These are phyloP conservation scores for Penicillium sp. DNA, from an alignment of 2,329 filamentous ascomycete genomes.

Conservation along the genomic window DNA sequence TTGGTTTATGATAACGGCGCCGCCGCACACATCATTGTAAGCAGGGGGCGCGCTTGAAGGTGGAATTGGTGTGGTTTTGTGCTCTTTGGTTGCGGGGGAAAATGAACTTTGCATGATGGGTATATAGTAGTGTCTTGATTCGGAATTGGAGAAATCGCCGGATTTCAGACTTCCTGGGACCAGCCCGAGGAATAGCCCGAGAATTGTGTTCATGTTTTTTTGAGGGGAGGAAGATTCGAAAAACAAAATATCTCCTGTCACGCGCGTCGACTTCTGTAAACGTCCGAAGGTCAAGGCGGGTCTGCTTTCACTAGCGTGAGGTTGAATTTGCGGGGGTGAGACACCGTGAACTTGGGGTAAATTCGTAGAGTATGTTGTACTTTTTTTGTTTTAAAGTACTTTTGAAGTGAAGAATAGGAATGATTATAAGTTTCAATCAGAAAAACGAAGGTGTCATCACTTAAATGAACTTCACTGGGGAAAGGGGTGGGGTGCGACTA, in stretches of 20 bases:
- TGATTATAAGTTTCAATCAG: not conserved
- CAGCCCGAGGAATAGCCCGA: not conserved
- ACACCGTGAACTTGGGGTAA: not conserved
- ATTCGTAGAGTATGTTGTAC: not conserved
- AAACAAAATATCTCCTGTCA: not conserved
- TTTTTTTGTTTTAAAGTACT: not conserved
- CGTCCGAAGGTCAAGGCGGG: not conserved
- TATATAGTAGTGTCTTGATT: not conserved
- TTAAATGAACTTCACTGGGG: not conserved
- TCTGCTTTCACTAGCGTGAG: conserved; percentile 1
- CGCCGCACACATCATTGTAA: conserved; percentile 30
- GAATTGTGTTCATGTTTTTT: not conserved
- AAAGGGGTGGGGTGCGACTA: not conserved
- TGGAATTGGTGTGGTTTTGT: not conserved
- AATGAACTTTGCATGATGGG: not conserved
- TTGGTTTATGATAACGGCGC: conserved; percentile 26
- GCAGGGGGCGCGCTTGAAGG: conserved; percentile 2
- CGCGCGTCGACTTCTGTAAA: not conserved
- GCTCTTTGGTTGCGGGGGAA: not conserved
- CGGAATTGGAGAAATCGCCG: not conserved
- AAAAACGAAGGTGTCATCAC: not conserved
- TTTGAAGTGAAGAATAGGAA: not conserved
- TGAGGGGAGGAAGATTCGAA: not conserved
- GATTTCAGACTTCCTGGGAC: not conserved
- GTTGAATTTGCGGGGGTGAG: not conserved